These are phyloP conservation scores for Theobroma grandiflorum DNA, from an alignment of 441 rosid species.

Conservation along the genomic window DNA sequence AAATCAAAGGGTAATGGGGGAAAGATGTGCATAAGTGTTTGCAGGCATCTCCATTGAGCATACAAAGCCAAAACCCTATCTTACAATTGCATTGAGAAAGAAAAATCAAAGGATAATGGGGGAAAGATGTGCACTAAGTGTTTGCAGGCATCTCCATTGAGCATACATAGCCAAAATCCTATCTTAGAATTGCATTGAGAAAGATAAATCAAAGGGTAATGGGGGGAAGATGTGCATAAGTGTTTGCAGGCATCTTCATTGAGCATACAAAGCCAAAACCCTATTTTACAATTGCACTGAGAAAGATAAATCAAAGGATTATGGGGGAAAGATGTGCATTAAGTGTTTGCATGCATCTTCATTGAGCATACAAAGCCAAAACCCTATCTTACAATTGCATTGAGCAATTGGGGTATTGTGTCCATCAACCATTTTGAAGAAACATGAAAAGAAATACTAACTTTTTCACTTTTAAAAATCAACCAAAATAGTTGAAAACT, in stretches of 20 bases:
- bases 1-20: not conserved
- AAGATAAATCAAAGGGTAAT: not conserved
- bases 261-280: not conserved
- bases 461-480: too few species aligned
- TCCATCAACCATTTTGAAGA: not conserved
- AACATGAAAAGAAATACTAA: too few species aligned
- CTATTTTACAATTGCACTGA: not conserved
- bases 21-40: not conserved
- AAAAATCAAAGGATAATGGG: not conserved
- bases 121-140: not conserved
- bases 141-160: not conserved
- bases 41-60: not conserved
- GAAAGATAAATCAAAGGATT: not conserved
- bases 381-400: not conserved
- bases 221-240: not conserved
- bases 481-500: too few species aligned
- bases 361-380: not conserved
- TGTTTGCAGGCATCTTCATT: not conserved
- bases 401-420: not conserved
- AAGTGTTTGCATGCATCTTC: not conserved
- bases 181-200: not conserved
- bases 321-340: not conserved
- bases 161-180: not conserved
- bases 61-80: not conserved
- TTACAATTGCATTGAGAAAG: not conserved